Base-by-base conservation (phyloP, 805 yeast genomes). In the Candida schatavii region DNA sequence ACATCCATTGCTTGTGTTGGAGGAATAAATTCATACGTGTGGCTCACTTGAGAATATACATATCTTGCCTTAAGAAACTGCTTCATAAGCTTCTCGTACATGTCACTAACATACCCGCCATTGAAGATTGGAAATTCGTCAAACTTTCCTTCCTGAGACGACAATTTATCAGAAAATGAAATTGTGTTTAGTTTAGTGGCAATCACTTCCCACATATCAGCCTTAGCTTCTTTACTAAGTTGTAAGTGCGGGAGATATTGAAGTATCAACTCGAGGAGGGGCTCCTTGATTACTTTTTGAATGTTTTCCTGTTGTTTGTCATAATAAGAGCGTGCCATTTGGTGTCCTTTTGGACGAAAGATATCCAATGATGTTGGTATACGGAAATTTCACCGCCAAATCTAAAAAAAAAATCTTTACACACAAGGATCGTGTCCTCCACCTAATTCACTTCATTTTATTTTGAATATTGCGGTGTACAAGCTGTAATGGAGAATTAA, bases 211-310 rank as follows among this genome's bases (percentile, higher is more conserved):
- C 70, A 64, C 0, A 50, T 40, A 42, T 61, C 61, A 25, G 61
- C 62, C 39, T 51, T 52, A 29, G 53, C 54, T 23, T 42, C 33
- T 14, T 39, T 44, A 1, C 55, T 59, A 10, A 50, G 21, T 46
- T 64, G 70, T 13, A 63, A 46, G 47, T 64, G 69, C 6, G 70
- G 70, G 20, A 64, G 49, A 22, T 56, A 45, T 34, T 48, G 53
- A 11, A 64, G 43, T 1, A 63, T 66, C 20, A 51, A 44, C 35
- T 60, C 62, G 6, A 64, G 44, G 37, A 64, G 45, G 2, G 65
- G 66, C 18, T 48, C 54, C 40, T 52, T 54, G n/a, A 63, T 51
- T 14, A 50, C 35, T 5, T 46, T 42, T 30, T 47, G 51, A 13
- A 63, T 46, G 35, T 53, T 43, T 17, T 54, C 46, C 40, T 51